Percentiles rank a stretch among this genome's conserved stretches.
Evolutionary conservation across 352 stramenopile genomes (phyloP).

Genomic region (Phytophthora tentaculata): DNA sequence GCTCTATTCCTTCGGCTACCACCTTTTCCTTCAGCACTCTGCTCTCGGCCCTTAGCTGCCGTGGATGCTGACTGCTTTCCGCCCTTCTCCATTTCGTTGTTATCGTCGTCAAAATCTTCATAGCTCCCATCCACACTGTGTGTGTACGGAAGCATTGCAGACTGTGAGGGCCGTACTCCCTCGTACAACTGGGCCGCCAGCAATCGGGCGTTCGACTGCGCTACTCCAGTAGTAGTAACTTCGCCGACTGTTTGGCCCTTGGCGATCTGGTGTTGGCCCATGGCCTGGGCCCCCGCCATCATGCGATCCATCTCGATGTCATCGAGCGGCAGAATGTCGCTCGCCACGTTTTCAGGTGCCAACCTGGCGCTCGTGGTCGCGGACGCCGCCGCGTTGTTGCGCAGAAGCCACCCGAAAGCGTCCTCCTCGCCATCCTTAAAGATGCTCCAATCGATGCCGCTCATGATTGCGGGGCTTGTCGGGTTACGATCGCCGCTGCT

Average conservation of each 20-base stretch:
- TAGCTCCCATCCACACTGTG: slow-evolving; percentile 30
- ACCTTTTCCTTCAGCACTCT: slow-evolving; percentile 12
- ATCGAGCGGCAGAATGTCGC: slow-evolving; percentile 45
- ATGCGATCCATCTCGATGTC: slow-evolving; percentile 46
- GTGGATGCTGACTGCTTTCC: neutral
- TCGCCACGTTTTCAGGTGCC: slow-evolving; percentile 5
- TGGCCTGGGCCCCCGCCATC: slow-evolving; percentile 16
- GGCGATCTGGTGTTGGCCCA: slow-evolving; percentile 8
- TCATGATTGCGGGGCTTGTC: slow-evolving; percentile 34
- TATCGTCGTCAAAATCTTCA: slow-evolving; percentile 26
- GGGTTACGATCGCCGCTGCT: slow-evolving; percentile 11
- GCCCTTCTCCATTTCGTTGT: slow-evolving; percentile 7
- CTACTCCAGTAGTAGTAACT: neutral
- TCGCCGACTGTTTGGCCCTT: slow-evolving; percentile 4
- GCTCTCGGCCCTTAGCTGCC: neutral
- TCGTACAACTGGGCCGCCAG: slow-evolving; percentile 36
- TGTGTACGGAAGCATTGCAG: slow-evolving; percentile 16
- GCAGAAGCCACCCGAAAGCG: slow-evolving; percentile 64
- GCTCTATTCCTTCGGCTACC: slow-evolving; percentile 12
- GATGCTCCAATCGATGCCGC: slow-evolving; percentile 74
- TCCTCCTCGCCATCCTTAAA: slow-evolving; percentile 71
- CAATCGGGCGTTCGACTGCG: slow-evolving; percentile 22
- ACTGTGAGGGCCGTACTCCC: slow-evolving; percentile 14
- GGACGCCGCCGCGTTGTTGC: slow-evolving; percentile 31
- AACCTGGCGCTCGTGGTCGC: neutral